Base-by-base conservation (phyloP, 352 stramenopile species). In the Aphanomyces cochlioides region DNA sequence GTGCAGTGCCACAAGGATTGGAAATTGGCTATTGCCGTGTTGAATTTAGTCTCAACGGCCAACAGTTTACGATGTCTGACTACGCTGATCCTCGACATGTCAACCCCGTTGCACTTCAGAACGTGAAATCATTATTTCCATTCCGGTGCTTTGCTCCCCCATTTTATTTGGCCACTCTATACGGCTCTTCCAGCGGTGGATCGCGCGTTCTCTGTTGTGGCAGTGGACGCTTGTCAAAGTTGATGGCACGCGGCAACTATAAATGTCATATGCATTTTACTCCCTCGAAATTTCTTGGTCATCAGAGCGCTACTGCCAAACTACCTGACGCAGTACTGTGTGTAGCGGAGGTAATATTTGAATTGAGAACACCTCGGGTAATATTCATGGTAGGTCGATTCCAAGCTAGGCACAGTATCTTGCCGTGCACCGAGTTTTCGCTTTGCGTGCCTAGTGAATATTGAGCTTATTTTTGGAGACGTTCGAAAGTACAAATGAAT, bases 251-350 rank as follows among this genome's bases (percentile, higher is more conserved):
- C 3, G 28, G 47, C 54, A 50, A 70, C 15, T 19, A 19, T 41
- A 70, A 70, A 36, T 60, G 50, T 50, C 53, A 70, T 36, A 37
- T 70, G 19, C 64, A 70, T n/a, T 61, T 70, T n/a, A 64, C 54
- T 5, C 64, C 64, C 13, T 19, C 56, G 10, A 15, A 34, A 15
- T 21, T 50, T 12, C 37, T 54, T 21, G 40, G 54, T 10, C 53
- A 54, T 15, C 7, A 38, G 47, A 13, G 15, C 10, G 3, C 39
- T 21, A n/a, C 59, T 4, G 59, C 41, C 59, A 60, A 64, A 34
- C 47, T 70, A 4, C 64, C 64, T 13, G 64, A 70, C 4, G 21
- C 8, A 0, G 53, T 70, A 17, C 59, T 56, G 39, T 36, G 59
- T 3, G 3, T 50, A 28, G 34, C 64, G 10, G 47, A 70, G 47